Evolutionary conservation across 495 filamentous ascomycete genomes (phyloP).

Genomic region (Penicillium argentinense): DNA sequence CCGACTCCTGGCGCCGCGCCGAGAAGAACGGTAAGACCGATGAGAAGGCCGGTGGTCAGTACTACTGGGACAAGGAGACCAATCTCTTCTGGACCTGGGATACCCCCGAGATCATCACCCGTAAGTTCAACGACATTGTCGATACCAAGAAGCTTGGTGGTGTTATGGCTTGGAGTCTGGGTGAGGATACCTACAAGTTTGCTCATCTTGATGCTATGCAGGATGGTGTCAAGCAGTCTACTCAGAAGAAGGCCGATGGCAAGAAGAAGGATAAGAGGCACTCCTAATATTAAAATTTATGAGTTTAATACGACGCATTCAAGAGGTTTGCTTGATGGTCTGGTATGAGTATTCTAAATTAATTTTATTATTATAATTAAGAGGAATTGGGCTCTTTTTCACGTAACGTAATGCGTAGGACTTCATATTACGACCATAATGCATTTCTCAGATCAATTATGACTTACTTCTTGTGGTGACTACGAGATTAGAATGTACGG

Average conservation of each 20-base stretch:
- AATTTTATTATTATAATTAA: too few relatives aligned
- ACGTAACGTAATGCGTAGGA: too few relatives aligned
- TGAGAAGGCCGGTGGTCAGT: conserved; percentile 60
- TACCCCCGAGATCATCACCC: conserved; percentile 57
- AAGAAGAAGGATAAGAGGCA: neutral
- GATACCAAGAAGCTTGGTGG: conserved; percentile 60
- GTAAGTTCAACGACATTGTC: conserved; percentile 64
- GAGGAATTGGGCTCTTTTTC: too few relatives aligned
- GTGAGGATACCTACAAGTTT: conserved; percentile 64
- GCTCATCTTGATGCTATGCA: conserved; percentile 60
- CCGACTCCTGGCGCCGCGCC: conserved; percentile 49
- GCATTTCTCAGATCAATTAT: too few relatives aligned
- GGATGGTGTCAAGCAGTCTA: conserved; percentile 33
- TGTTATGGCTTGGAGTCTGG: conserved; percentile 72
- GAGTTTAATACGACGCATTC: too few relatives aligned
- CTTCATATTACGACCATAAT: too few relatives aligned
- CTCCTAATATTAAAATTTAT: too few relatives aligned
- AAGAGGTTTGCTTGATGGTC: too few relatives aligned
- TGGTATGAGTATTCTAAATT: too few relatives aligned
- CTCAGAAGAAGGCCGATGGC: neutral
- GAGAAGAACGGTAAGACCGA: conserved; percentile 56
- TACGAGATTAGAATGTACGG: too few relatives aligned
- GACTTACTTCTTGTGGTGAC: too few relatives aligned
- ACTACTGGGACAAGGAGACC: conserved; percentile 61
- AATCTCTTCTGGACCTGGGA: conserved; percentile 78